Evolutionary conservation across 73 alveolate genomes (phyloP).

Genomic region (Paramecium tetraurelia): DNA sequence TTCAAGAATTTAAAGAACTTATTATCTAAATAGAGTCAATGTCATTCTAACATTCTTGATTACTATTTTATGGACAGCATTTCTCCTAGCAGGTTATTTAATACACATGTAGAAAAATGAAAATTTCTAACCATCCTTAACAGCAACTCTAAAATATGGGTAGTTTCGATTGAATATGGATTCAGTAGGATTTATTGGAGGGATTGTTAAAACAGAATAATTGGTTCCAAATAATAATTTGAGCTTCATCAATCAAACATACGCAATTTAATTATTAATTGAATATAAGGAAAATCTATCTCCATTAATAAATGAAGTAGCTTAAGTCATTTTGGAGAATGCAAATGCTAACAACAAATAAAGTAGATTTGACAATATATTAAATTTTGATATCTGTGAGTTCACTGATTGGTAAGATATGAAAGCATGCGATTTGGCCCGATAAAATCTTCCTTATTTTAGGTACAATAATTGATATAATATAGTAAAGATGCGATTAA

Average conservation of each 20-base stretch:
- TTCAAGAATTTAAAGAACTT: background rate
- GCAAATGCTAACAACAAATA: background rate
- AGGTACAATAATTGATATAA: background rate
- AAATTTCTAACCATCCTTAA: background rate
- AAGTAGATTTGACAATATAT: slow-evolving; percentile 14
- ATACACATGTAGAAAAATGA: slow-evolving; percentile 25
- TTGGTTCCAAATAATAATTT: background rate
- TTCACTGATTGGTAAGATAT: background rate
- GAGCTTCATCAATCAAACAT: background rate
- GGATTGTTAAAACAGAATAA: background rate
- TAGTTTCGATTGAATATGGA: background rate
- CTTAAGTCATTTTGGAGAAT: background rate
- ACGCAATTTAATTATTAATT: background rate
- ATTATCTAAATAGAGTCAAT: background rate
- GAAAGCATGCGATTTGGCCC: background rate
- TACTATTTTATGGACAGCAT: background rate
- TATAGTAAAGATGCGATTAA: background rate
- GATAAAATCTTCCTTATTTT: background rate
- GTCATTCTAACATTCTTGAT: background rate
- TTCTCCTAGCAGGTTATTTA: background rate
- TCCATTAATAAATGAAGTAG: background rate
- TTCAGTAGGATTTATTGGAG: background rate
- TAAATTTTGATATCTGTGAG: background rate
- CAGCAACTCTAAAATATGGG: background rate
- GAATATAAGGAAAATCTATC: background rate